Base-by-base conservation (phyloP, 176 grass and related monocot genomes). In the Eragrostis curvula region DNA sequence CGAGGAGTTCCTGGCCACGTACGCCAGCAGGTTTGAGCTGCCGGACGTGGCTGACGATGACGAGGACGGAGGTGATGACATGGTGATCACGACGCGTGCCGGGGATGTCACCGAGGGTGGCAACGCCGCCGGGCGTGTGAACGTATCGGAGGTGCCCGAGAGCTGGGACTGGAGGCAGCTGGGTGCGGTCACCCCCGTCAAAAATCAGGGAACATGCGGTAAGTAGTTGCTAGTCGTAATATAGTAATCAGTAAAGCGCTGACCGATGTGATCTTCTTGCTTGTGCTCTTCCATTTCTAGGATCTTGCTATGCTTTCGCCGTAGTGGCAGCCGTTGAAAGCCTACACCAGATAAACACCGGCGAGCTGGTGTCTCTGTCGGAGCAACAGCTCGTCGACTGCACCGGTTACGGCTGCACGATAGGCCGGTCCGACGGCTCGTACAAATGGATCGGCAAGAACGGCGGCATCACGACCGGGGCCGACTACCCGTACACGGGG, bases 121-220 rank as follows among this genome's bases (percentile, higher is more conserved):
- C 2, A 9, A 27, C 30, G 17, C 9, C 50, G 48, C 9, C 14
- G n/a, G 10, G 6, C 11, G 9, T 40, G 21, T 1, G 5, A 47
- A 49, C 69, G 7, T 48, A 12, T 71, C 68, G 68, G 68, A 43
- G 44, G n/a, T 71, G 68, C 68, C 68, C 6, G 29, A 7, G 42
- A 50, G 45, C 23, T 16, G 89, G 1, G 91, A 93, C 58, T 89
- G 91, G 91, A 83, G 87, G 74, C 40, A 70, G 39, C 61, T 68
- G 64, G 91, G 91, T 20, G 84, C 91, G 0, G 91, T 93, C 45
- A 85, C 91, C 21, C 71, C n/a, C 3, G 57, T 93, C 40, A 93
- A 93, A 68, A 50, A 85, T 65, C 91, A 93, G 83, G 90, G 86
- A 46, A 65, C 81, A 70, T 93, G 91, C n/a, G 87, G 87, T 92